Percentiles rank a stretch among this genome's conserved stretches.
Conservation (phyloP, 805 yeast species). For the Yarrowia hollandica region DNA sequence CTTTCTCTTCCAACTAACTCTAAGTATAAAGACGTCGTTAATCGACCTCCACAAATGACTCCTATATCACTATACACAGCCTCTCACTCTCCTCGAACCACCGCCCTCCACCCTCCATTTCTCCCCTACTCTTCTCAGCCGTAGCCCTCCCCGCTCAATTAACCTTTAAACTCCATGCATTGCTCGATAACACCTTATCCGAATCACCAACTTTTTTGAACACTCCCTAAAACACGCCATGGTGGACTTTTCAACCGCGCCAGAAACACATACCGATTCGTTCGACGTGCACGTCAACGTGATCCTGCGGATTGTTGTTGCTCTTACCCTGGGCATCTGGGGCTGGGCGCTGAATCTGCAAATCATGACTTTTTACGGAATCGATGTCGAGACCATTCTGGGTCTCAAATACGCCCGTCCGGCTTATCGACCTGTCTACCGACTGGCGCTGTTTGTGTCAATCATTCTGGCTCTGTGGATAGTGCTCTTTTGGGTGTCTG, state of each 20-base stretch:
- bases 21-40: too few relatives aligned
- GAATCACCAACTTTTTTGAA: neutral
- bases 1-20: too few relatives aligned
- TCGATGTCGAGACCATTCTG: constrained; percentile 37
- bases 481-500: constrained; percentile 1
- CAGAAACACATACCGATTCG: constrained; percentile 1
- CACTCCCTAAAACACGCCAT: neutral
- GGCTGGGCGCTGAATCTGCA: constrained; percentile 41
- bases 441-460: constrained; percentile 12
- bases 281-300: constrained; percentile 46
- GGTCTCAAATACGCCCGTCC: constrained; percentile 28
- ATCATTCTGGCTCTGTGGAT: constrained; percentile 6
- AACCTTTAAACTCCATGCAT: constrained; percentile 1
- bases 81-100: neutral
- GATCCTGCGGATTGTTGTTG: constrained; percentile 46
- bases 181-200: constrained; percentile 19
- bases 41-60: too few relatives aligned
- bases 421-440: constrained; percentile 34
- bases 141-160: too few relatives aligned
- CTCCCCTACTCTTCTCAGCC: neutral
- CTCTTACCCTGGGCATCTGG: constrained; percentile 40
- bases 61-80: too few relatives aligned
- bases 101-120: neutral
- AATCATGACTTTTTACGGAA: constrained; percentile 34
- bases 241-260: constrained; percentile 15